These are phyloP conservation scores for Puccinia sorghi DNA, from an alignment of 1,284 basidiomycete species.

Conservation along the genomic window DNA sequence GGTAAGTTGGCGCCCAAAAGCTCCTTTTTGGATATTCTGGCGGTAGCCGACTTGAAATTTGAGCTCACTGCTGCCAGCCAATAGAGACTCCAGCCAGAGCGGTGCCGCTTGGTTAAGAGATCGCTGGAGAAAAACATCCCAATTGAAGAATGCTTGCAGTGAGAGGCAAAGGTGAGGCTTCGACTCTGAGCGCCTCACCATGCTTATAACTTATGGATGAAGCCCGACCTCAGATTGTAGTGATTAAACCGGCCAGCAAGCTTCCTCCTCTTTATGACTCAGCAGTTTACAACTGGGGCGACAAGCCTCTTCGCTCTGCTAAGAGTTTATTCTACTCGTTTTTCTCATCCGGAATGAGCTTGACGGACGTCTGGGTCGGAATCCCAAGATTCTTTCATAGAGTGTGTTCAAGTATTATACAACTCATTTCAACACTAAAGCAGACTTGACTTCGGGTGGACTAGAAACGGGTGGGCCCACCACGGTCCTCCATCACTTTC, in stretches of 20 bases:
- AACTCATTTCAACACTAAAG: too few relatives aligned
- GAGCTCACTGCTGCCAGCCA: conserved; percentile 43
- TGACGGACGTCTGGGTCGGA: neutral
- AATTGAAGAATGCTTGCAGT: neutral
- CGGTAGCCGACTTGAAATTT: conserved; percentile 25
- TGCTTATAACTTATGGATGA: neutral
- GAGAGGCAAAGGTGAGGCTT: too few relatives aligned
- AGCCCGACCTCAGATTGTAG: neutral
- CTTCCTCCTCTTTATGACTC: neutral
- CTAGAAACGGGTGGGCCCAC: neutral
- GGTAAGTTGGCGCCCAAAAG: conserved; percentile 36
- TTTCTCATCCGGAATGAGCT: neutral
- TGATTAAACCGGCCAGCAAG: neutral
- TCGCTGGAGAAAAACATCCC: conserved; percentile 50
- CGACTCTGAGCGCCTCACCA: neutral
- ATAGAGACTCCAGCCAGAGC: conserved; percentile 42
- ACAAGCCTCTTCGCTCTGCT: neutral
- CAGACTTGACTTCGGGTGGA: too few relatives aligned
- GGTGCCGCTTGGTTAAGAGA: conserved; percentile 41
- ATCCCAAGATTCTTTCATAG: too few relatives aligned
- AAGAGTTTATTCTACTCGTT: neutral
- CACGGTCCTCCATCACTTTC: neutral
- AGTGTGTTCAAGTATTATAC: too few relatives aligned
- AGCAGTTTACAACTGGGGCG: neutral
- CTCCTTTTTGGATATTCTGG: conserved; percentile 47